Conservation (phyloP, 768 basidiomycete species). For the Sporobolomyces phaffii region DNA sequence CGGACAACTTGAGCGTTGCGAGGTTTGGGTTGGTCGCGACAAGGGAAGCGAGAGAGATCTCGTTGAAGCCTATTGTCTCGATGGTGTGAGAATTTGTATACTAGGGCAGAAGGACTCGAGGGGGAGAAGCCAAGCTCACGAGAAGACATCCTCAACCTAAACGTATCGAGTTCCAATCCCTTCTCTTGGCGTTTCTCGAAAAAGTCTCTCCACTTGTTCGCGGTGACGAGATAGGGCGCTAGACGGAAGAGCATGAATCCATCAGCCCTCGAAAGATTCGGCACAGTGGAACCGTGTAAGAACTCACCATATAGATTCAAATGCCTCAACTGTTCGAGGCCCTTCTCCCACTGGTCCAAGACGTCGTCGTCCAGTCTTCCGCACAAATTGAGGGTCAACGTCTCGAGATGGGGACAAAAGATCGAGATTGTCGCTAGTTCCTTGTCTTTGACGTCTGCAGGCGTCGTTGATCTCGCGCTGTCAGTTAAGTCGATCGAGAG, state of each 20-base stretch:
- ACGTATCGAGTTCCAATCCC: constrained; percentile 54
- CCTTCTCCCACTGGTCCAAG: constrained; percentile 48
- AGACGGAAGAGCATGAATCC: background rate
- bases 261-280: too few relatives aligned
- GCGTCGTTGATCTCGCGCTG: too few relatives aligned
- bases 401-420: constrained; percentile 77
- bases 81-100: background rate
- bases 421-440: constrained; percentile 65
- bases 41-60: constrained; percentile 60
- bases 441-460: constrained; percentile 64
- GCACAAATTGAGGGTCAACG: constrained; percentile 75
- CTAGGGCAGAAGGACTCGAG: background rate
- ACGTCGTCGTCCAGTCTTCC: constrained; percentile 68
- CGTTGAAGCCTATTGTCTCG: constrained; percentile 58
- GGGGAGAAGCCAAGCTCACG: constrained; percentile 16
- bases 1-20: constrained; percentile 67
- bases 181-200: constrained; percentile 56
- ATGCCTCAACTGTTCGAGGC: constrained; percentile 61
- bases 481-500: too few relatives aligned
- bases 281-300: too few relatives aligned
- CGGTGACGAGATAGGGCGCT: constrained; percentile 54
- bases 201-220: constrained; percentile 67
- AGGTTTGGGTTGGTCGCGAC: constrained; percentile 56
- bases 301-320: constrained; percentile 77
- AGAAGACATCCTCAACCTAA: constrained; percentile 57